Conservation (phyloP, 2,329 filamentous ascomycete species). For the Lanzia echinophila region DNA sequence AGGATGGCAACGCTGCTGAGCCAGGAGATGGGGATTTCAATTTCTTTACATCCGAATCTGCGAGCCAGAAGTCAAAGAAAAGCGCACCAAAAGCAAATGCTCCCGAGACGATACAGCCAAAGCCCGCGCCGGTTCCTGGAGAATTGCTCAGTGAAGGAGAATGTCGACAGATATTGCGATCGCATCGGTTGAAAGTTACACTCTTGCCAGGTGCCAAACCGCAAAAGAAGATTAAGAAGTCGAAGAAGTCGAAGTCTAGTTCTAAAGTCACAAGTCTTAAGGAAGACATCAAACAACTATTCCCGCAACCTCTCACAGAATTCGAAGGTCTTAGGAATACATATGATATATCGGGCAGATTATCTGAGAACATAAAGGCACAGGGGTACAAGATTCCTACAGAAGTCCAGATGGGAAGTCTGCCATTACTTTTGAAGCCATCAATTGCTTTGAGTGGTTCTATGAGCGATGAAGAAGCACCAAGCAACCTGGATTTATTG, state of each 20-base stretch:
- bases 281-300: slow-evolving; percentile 55
- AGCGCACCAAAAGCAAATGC: slow-evolving; percentile 14
- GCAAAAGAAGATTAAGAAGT: slow-evolving; percentile 36
- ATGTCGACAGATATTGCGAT: slow-evolving; percentile 66
- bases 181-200: slow-evolving; percentile 79
- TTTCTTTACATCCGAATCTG: slow-evolving; percentile 49
- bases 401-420: slow-evolving; percentile 81
- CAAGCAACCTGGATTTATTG: slow-evolving; percentile 60
- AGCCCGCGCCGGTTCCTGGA: slow-evolving; percentile 8
- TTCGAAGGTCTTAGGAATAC: slow-evolving; percentile 66
- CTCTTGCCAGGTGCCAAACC: slow-evolving; percentile 52
- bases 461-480: slow-evolving; percentile 28
- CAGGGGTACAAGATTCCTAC: slow-evolving; percentile 86
- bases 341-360: slow-evolving; percentile 66
- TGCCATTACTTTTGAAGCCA: slow-evolving; percentile 68
- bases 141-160: slow-evolving; percentile 57
- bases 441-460: slow-evolving; percentile 41
- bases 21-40: slow-evolving; percentile 36
- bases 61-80: slow-evolving; percentile 21
- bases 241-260: slow-evolving; percentile 48
- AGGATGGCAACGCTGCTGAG: slow-evolving; percentile 33
- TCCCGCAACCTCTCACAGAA: slow-evolving; percentile 69
- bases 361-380: slow-evolving; percentile 72
- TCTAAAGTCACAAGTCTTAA: slow-evolving; percentile 42
- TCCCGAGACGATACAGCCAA: slow-evolving; percentile 1